Evolutionary conservation across 1,284 basidiomycete species (phyloP), one percentile per base, ranked within the genome.

Genomic region (Phellinidium pouzarii): DNA sequence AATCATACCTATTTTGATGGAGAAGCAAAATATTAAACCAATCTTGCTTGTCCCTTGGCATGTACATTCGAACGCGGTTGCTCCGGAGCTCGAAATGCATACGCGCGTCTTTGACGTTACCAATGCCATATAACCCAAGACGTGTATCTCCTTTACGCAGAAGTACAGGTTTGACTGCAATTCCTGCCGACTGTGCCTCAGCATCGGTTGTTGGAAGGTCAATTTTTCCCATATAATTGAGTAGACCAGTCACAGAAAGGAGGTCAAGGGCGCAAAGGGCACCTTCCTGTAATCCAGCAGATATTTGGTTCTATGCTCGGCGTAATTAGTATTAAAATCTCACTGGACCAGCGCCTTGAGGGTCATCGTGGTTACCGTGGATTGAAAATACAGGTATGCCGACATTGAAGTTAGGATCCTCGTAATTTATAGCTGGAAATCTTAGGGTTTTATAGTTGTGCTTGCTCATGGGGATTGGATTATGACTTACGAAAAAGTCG

Each of bases 311-410:
- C n/a, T n/a, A n/a, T n/a, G n/a, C n/a, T 44, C 4, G 50, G 40
- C 34, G 57, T 27, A 3, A 9, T 7, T 1, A 38, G 14, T 34
- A 49, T 31, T 23, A 36, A 25, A 19, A 66, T n/a, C 87, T 59
- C 61, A 92, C 92, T 8, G 89, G 78, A 11, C 94, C 94, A 9
- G 93, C 86, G 20, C 95, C 96, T 69, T 99, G 96, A 27, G 96
- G 95, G 62, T 99, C 95, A 65, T 99, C 96, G 67, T 99, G 96
- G 65, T 99, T 99, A 40, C 95, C 96, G 63, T 99, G 95, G 43
- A 99, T 99, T 0, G 94, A 97, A 70, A 99, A 99, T 20, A 98
- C 88, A 2, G 96, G 96, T 25, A 96, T 91, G 19, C 82, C 84
- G 49, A 99, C 80, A 64, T 99, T 99, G 54, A 98, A 76, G 65